Conservation (phyloP, 352 stramenopile genomes). For the Phytophthora ramorum region DNA sequence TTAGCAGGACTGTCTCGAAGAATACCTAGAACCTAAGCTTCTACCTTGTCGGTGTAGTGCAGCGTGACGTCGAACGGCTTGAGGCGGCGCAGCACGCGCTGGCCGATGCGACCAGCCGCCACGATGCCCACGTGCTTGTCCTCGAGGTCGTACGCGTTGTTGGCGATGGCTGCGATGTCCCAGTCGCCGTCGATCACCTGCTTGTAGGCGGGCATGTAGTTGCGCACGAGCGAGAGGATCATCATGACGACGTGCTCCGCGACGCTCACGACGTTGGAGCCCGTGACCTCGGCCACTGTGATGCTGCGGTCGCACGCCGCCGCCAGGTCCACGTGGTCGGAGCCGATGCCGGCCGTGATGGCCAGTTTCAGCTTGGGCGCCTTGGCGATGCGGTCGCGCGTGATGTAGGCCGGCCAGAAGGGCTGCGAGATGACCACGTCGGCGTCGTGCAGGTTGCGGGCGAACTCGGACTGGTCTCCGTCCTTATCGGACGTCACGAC, state of each 20-base stretch:
- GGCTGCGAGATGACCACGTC: slow-evolving; percentile 59
- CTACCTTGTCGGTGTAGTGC: slow-evolving; percentile 52
- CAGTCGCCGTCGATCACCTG: slow-evolving; percentile 46
- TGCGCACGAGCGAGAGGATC: slow-evolving; percentile 47
- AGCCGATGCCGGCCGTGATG: slow-evolving; percentile 53
- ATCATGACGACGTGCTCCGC: slow-evolving; percentile 62
- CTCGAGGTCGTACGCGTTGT: slow-evolving; percentile 51
- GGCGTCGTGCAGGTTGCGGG: slow-evolving; percentile 41
- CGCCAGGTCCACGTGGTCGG: slow-evolving; percentile 53
- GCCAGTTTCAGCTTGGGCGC: slow-evolving; percentile 52
- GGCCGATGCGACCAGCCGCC: slow-evolving; percentile 47
- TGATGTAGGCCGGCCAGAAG: slow-evolving; percentile 64
- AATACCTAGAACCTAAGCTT: neutral
- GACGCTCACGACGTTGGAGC: slow-evolving; percentile 53
- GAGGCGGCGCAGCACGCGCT: slow-evolving; percentile 44
- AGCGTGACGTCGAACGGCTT: slow-evolving; percentile 57
- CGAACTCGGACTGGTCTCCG: slow-evolving; percentile 50
- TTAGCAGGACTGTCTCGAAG: neutral
- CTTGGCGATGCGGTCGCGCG: slow-evolving; percentile 45
- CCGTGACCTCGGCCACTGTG: slow-evolving; percentile 52
- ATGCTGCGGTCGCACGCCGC: slow-evolving; percentile 49
- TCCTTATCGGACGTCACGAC: slow-evolving; percentile 59
- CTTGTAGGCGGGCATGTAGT: slow-evolving; percentile 57
- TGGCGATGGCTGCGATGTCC: slow-evolving; percentile 50
- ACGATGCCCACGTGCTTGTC: slow-evolving; percentile 49